A percentile compares a stretch with the other conserved stretches of the same genome.
Conservation (phyloP, 495 filamentous ascomycete species). For the Paragyromitra xinjiangensis region DNA sequence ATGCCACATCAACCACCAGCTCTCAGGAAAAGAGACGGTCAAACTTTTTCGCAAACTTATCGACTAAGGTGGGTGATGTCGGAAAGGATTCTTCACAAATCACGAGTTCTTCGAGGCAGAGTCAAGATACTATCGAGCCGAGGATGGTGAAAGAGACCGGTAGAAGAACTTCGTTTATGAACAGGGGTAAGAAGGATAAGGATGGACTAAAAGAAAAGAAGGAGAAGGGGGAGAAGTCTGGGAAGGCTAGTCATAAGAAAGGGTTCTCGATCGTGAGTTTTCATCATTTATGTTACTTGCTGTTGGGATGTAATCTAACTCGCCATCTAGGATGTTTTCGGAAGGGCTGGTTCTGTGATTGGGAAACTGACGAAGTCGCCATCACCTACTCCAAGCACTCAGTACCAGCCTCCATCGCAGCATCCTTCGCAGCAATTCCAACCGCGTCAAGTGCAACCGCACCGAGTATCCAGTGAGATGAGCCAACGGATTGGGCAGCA, state of each 20-base stretch:
- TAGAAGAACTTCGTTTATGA: conserved; percentile 50
- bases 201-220: conserved; percentile 44
- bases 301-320: not conserved
- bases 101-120: conserved; percentile 1
- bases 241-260: conserved; percentile 46
- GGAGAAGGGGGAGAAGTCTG: conserved; percentile 31
- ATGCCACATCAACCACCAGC: conserved; percentile 47
- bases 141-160: conserved; percentile 28
- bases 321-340: conserved; percentile 47
- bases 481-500: conserved; percentile 16
- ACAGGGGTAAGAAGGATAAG: conserved; percentile 41
- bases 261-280: conserved; percentile 48
- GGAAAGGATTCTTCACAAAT: conserved; percentile 22
- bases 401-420: conserved; percentile 33
- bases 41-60: conserved; percentile 37
- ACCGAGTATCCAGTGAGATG: conserved; percentile 17
- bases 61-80: conserved; percentile 22
- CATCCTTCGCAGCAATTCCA: conserved; percentile 25
- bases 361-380: conserved; percentile 50
- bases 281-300: not conserved
- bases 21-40: conserved; percentile 46
- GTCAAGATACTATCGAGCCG: conserved; percentile 15
- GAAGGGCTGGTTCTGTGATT: conserved; percentile 51
- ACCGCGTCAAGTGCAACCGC: conserved; percentile 24
- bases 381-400: conserved; percentile 32